Percentiles rank a stretch among this genome's conserved stretches.
phyloP scores from a whole-genome alignment of 116 monocot species.

The Zostera marina region DNA sequence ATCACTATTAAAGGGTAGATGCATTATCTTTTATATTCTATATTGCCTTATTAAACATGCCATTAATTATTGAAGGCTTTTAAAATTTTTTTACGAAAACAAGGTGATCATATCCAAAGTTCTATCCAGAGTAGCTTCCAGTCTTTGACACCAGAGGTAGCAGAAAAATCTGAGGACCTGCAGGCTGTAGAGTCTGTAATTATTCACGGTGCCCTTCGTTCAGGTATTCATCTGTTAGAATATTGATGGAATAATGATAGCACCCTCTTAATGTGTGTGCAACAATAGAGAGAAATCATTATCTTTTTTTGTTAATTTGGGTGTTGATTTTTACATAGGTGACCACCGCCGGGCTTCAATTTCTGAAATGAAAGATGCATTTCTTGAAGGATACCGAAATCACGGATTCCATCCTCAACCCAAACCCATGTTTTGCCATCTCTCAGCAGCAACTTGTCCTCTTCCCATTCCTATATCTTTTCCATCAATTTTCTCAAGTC shows the following conservation, averaged over 20 bases:
- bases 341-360: constrained; percentile 34
- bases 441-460: constrained; percentile 47
- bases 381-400: constrained; percentile 15
- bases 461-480: constrained; percentile 85
- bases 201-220: constrained; percentile 47
- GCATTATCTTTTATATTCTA: not conserved
- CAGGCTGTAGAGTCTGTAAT: constrained; percentile 53
- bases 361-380: constrained; percentile 39
- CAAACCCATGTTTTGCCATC: constrained; percentile 37
- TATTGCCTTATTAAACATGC: not conserved
- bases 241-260: too few relatives aligned
- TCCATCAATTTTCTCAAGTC: constrained; percentile 53
- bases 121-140: constrained; percentile 32
- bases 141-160: constrained; percentile 60
- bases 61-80: not conserved
- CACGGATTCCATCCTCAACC: constrained; percentile 10
- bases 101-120: constrained; percentile 23
- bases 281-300: too few relatives aligned
- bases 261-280: too few relatives aligned
- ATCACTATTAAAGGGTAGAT: constrained; percentile 53
- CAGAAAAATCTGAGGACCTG: constrained; percentile 38
- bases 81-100: constrained; percentile 1
- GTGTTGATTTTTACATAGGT: constrained; percentile 10
- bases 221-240: constrained; percentile 25
- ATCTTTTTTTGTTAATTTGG: not conserved